Percentiles rank a stretch among this genome's conserved stretches.
Conservation (phyloP, 1,284 basidiomycete genomes). For the Schizopora paradoxa region DNA sequence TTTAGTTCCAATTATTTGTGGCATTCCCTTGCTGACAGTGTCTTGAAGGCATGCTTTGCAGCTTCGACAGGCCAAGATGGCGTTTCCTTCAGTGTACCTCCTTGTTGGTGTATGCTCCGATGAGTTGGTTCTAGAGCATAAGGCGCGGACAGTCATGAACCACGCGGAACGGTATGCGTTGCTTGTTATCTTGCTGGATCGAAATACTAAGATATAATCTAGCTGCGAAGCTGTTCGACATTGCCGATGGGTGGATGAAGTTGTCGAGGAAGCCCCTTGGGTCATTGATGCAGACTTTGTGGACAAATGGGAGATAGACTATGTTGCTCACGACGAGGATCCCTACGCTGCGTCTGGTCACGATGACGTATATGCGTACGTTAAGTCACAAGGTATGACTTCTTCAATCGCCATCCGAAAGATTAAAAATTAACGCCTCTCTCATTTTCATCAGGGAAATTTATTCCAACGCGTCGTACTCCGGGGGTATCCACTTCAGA, state of each 20-base stretch:
- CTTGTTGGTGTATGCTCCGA: slow-evolving; percentile 90
- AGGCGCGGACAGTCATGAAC: slow-evolving; percentile 78
- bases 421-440: background rate
- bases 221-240: slow-evolving; percentile 85
- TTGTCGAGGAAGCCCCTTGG: slow-evolving; percentile 95
- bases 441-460: slow-evolving; percentile 60
- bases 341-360: slow-evolving; percentile 73
- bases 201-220: slow-evolving; percentile 2
- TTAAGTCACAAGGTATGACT: slow-evolving; percentile 68
- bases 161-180: slow-evolving; percentile 70
- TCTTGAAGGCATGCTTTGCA: slow-evolving; percentile 79
- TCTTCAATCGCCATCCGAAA: background rate
- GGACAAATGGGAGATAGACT: slow-evolving; percentile 85
- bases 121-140: slow-evolving; percentile 69
- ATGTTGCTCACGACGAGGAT: slow-evolving; percentile 92
- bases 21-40: slow-evolving; percentile 17
- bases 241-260: slow-evolving; percentile 96
- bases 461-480: slow-evolving; percentile 92
- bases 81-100: slow-evolving; percentile 85
- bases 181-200: slow-evolving; percentile 12
- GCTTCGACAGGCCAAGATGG: slow-evolving; percentile 90
- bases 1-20: background rate
- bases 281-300: slow-evolving; percentile 80
- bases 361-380: slow-evolving; percentile 84
- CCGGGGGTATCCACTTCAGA: slow-evolving; percentile 93